Evolutionary conservation across 2,329 filamentous ascomycete species (phyloP).

Genomic region (Nigrospora sphaerica): DNA sequence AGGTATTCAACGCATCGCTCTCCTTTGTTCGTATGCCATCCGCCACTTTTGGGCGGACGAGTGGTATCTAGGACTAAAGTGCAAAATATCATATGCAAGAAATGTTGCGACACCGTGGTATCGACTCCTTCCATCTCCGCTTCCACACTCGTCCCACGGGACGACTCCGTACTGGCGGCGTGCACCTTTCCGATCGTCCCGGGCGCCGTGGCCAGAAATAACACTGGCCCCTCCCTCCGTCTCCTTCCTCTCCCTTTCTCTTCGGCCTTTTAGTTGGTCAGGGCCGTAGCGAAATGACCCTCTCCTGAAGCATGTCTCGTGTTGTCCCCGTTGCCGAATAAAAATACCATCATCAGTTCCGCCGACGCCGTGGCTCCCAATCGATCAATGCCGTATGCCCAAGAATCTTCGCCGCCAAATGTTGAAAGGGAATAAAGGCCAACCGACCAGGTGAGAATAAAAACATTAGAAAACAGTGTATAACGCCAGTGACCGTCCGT

Average conservation of each 20-base stretch:
- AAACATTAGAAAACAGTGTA: conserved; percentile 10
- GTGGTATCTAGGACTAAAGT: conserved; percentile 17
- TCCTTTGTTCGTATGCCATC: conserved; percentile 18
- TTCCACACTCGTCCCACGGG: no score
- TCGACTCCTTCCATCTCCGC: background rate
- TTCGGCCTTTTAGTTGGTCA: no score
- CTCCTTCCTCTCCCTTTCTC: no score
- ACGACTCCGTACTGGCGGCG: no score
- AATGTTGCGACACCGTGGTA: conserved; percentile 8
- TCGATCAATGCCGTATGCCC: background rate
- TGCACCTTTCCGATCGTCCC: no score
- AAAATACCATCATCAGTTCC: no score
- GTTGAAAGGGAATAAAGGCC: background rate
- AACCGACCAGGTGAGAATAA: background rate
- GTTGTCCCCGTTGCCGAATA: no score
- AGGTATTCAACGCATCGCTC: conserved; percentile 15
- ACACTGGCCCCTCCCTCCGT: no score
- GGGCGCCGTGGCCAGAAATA: no score
- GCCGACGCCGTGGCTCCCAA: no score
- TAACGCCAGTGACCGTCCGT: conserved; percentile 18
- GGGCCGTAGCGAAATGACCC: no score
- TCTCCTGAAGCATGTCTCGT: no score
- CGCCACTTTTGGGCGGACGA: conserved; percentile 13
- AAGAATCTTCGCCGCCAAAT: background rate
- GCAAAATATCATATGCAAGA: conserved; percentile 9